phyloP scores from a whole-genome alignment of 768 basidiomycete species.

The Podaxis pistillaris region DNA sequence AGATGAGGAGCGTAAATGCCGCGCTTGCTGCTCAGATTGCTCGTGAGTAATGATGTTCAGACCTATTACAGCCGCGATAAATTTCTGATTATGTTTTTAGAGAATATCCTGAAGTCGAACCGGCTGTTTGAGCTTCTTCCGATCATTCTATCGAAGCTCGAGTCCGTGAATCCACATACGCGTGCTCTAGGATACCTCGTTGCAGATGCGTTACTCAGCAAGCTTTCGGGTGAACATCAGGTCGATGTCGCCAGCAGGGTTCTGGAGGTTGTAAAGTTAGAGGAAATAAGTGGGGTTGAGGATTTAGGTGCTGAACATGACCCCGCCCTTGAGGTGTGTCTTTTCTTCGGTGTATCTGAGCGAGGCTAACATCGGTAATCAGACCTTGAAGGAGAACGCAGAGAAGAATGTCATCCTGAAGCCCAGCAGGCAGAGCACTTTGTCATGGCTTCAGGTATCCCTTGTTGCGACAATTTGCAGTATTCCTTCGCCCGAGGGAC shows the following conservation, averaged over 20 bases:
- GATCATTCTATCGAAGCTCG: slow-evolving; percentile 50
- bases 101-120: slow-evolving; percentile 60
- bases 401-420: slow-evolving; percentile 53
- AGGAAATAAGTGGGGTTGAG: slow-evolving; percentile 45
- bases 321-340: slow-evolving; percentile 32
- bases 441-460: slow-evolving; percentile 56
- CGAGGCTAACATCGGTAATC: slow-evolving; percentile 29
- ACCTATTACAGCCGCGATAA: not conserved
- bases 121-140: slow-evolving; percentile 41
- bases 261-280: slow-evolving; percentile 44
- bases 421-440: slow-evolving; percentile 56
- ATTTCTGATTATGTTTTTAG: slow-evolving; percentile 32
- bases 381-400: slow-evolving; percentile 36
- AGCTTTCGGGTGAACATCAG: slow-evolving; percentile 56
- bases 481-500: slow-evolving; percentile 44
- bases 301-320: slow-evolving; percentile 30
- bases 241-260: slow-evolving; percentile 50
- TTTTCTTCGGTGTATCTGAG: not conserved
- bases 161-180: slow-evolving; percentile 47
- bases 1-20: slow-evolving; percentile 52
- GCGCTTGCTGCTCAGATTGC: slow-evolving; percentile 62
- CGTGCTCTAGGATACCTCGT: slow-evolving; percentile 61
- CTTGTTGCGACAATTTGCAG: slow-evolving; percentile 49
- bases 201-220: slow-evolving; percentile 56
- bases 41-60: slow-evolving; percentile 38